Evolutionary conservation across 441 rosid genomes (phyloP), one percentile per base, ranked within the genome.

Genomic region (Erysimum cheiri): DNA sequence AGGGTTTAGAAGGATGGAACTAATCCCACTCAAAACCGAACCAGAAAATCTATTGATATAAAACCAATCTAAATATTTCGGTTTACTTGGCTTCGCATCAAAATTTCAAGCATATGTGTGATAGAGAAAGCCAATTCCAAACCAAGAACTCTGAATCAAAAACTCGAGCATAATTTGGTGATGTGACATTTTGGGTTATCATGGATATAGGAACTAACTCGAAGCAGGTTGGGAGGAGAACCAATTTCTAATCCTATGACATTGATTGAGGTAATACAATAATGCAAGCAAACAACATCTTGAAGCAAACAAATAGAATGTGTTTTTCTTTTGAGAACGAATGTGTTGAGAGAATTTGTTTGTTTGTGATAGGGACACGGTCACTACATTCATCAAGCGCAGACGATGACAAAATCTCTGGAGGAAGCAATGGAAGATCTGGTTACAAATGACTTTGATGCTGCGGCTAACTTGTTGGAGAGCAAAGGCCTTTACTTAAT

Each of bases 351-450:
- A 35, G 31, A 61, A 22, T 57, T 55, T 61, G 71, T 62, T 31
- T 67, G 77, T 17, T 56, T 58, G 59, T 8, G 40, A 32, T 80
- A 86, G 92, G 91, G 88, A 70, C 72, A 78, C 55, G 86, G 85
- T 36, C 86, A 84, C 76, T 80, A 77, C 57, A 46, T 74, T 50
- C 67, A 81, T 74, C 77, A 74, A 11, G 90, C 79, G 35, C 39
- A 81, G 75, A 78, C 40, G 44, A 70, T 67, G 71, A 80, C 76
- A 3, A 85, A 80, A 59, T 77, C 90, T 22, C 77, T 87, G 49
- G 95, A 87, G 78, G 87, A 82, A 56, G 76, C 80, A 67, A 69
- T 85, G 67, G 87, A 73, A 50, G 80, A 80, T 57, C 52, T 83
- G 49, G 74, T 84, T 24, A 71, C 72, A 76, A 74, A 65, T 33